A percentile compares a stretch with the other conserved stretches of the same genome.
These are phyloP conservation scores for rapeseed (Brassica napus) DNA, from an alignment of 345 rosid species.

Conservation along the genomic window Da-Ae NC_063442.1:14123501-14124000, in stretches of 20 bases:
- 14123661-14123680: conserved; percentile 16
- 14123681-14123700: conserved; percentile 50
- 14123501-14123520: background rate
- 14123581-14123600: conserved; percentile 27
- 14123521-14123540: background rate
- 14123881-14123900: conserved; percentile 42
- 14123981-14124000: conserved; percentile 71
- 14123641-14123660: conserved; percentile 26
- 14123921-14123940: conserved; percentile 54
- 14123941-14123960: conserved; percentile 72
- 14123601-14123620: conserved; percentile 37
- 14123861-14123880: conserved; percentile 68
- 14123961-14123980: conserved; percentile 92
- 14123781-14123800: conserved; percentile 26
- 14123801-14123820: conserved; percentile 24
- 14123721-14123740: conserved; percentile 38
- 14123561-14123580: conserved; percentile 2
- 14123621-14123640: conserved; percentile 23
- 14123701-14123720: conserved; percentile 51
- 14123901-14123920: conserved; percentile 41
- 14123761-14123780: conserved; percentile 27
- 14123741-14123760: conserved; percentile 28
- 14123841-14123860: conserved; percentile 34
- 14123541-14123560: conserved; percentile 8
- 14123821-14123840: conserved; percentile 29